Base-by-base conservation (phyloP, 768 basidiomycete genomes). In the Phlegmacium glaucopus region DNA sequence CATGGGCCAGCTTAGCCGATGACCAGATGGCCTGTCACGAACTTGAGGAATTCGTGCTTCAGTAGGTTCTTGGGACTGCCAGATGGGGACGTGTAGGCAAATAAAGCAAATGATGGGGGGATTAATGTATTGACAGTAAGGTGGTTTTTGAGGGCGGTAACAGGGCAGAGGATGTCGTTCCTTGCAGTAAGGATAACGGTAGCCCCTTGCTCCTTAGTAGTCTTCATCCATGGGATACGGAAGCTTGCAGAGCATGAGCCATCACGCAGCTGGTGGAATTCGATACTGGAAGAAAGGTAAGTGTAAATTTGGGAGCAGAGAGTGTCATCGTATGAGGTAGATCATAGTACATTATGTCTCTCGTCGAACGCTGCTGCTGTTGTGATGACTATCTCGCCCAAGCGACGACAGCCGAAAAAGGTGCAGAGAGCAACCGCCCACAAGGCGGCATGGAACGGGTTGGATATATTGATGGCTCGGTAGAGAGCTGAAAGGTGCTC, bases 161-260 rank as follows among this genome's bases (percentile, higher is more conserved):
- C 13, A 13, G 63, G 64, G 36, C 57, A 63, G 1, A 59, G 47
- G 13, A 38, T 16, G 32, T 65, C 57, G 9, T n/a, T n/a, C n/a
- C 36, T 27, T 6, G 54, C 56, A 10, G 61, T 67, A 29, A 62
- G 48, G 22, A 58, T 53, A 30, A 60, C 47, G 10, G 54, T 45
- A 10, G 50, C 55, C 22, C 62, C 57, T 2, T 22, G 30, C 27
- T 46, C 27, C 5, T 47, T 38, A 1, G 55, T 57, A 7, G 59
- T 62, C 43, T 65, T 63, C 6, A 56, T 59, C 55, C 58, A 67
- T 4, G 66, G 66, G 13, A 63, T 58, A 48, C 53, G 55, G 17
- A 65, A 50, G 26, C 46, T 44, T 16, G 48, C 42, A 15, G 53
- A 54, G 1, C 17, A 15, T 12, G 16, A 16, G 17, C 48, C 34